Base-by-base conservation (phyloP, 768 basidiomycete species). In the Kwoniella bestiolae region DNA sequence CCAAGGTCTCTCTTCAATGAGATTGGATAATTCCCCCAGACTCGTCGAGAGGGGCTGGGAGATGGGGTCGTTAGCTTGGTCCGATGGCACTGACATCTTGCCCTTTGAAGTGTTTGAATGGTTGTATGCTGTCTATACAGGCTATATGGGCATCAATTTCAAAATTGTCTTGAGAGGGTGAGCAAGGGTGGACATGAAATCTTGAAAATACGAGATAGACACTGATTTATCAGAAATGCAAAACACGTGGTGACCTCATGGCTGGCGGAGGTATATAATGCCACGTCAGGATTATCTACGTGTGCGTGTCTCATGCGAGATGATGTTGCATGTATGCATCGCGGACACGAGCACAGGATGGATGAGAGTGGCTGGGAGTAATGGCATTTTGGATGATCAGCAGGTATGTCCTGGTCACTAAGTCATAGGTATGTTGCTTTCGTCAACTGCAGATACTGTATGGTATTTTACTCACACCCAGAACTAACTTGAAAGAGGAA, bases 1-100 rank as follows among this genome's bases (percentile, higher is more conserved):
- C 61, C 69, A 46, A 7, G 67, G 56, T 32, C 68, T 68, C 28
- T 52, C 32, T n/a, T 70, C 66, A 0, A 75, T 59, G 21, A 25
- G 25, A 11, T 41, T 28, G 1, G 56, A 60, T 8, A 72, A 56
- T 28, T 53, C 31, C 5, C 31, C 49, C n/a, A 71, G 50, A 49
- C 50, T 67, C 32, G 23, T 14, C 3, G 63, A 62, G 11, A 61
- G 11, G 3, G 60, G 59, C 32, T 46, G 44, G 6, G 41, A 31
- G 25, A 52, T 7, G 9, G 14, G 52, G 31, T 55, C 2, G n/a
- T 3, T 11, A 9, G 3, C 38, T 18, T 41, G 38, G 4, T 7
- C 4, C 16, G 9, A 34, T 55, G 18, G 7, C 18, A 21, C 52
- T 23, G 52, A 55, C 52, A 55, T 55, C 52, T 55, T 35, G 21